A percentile compares a stretch with the other conserved stretches of the same genome.
Conservation (phyloP, 306 rosid species). For the Prunus campanulata region DNA sequence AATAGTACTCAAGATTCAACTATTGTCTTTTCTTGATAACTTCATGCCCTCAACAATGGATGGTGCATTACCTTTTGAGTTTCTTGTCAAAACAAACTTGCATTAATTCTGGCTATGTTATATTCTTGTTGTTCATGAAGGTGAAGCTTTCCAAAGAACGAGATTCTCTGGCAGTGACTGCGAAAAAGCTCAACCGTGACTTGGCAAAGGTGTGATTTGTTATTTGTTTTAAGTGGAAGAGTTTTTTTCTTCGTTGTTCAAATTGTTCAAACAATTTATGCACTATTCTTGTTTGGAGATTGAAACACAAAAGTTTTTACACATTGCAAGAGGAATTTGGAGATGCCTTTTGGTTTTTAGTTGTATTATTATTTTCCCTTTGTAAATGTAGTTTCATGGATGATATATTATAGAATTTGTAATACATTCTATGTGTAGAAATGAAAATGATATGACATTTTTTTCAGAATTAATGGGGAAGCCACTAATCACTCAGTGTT, state of each 20-base stretch:
- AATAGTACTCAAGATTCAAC: not conserved
- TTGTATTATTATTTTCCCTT: not conserved
- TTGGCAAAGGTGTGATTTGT: slow-evolving; percentile 60
- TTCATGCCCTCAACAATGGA: not conserved
- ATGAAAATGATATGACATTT: not conserved
- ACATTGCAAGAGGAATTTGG: not conserved
- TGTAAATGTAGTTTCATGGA: not conserved
- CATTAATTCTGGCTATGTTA: slow-evolving; percentile 3
- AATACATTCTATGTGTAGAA: not conserved
- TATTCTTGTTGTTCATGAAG: slow-evolving; percentile 39
- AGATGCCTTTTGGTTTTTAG: not conserved
- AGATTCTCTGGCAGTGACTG: slow-evolving; percentile 63
- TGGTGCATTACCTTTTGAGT: not conserved
- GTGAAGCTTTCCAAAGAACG: slow-evolving; percentile 63
- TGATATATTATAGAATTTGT: not conserved
- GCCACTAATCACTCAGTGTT: not conserved
- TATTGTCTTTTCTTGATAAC: not conserved
- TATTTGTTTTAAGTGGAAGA: not conserved
- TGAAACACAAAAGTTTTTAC: not conserved
- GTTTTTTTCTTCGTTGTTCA: not conserved
- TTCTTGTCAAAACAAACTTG: slow-evolving; percentile 6
- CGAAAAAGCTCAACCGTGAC: slow-evolving; percentile 79
- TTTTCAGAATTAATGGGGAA: not conserved
- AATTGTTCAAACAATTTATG: not conserved
- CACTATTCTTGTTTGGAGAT: not conserved